Evolutionary conservation across 805 yeast genomes (phyloP), one percentile per base, ranked within the genome.

Genomic region (Candida vaughaniae): DNA sequence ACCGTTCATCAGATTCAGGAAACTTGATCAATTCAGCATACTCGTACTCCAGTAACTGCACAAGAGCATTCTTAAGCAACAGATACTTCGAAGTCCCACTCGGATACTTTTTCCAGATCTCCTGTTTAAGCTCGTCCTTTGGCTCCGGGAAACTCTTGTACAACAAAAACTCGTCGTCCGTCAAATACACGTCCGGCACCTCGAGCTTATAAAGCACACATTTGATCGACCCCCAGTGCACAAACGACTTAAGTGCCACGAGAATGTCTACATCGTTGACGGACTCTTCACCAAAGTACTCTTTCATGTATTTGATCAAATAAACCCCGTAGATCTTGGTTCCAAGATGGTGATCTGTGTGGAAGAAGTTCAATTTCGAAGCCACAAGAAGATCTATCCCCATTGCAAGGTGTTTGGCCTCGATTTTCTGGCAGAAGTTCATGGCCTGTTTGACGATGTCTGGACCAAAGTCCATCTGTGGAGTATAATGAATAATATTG

Each of bases 281-380:
- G 0, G 69, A 64, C 3, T 58, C 68, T 4, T 46, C 53, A 5
- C 76, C 78, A 39, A 62, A 72, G 37, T 64, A 60, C 27, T 60
- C 57, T 15, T 45, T 45, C 29, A 74, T 63, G 22, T 62, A 60
- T 32, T 60, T 55, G 25, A 62, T 58, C 58, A 76, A 53, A 43
- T 62, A 69, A 27, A 49, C 42, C 0, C 79, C 78, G 38, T 74
- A 78, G 15, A 75, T 51, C 35, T 60, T 64, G n/a, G 76, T 71
- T 36, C 76, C 70, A 14, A 72, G 67, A 49, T 70, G 77, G 47
- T 76, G 82, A 49, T 76, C 80, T 1, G 80, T 72, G 42, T 75
- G 80, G 38, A 75, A 60, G 45, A 75, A 76, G 48, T 75, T 73
- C 42, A 75, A 60, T 43, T 73, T 74, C 12, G 77, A 55, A 14